Conservation (phyloP, 306 rosid species). For the Abrus pulchellus region DNA sequence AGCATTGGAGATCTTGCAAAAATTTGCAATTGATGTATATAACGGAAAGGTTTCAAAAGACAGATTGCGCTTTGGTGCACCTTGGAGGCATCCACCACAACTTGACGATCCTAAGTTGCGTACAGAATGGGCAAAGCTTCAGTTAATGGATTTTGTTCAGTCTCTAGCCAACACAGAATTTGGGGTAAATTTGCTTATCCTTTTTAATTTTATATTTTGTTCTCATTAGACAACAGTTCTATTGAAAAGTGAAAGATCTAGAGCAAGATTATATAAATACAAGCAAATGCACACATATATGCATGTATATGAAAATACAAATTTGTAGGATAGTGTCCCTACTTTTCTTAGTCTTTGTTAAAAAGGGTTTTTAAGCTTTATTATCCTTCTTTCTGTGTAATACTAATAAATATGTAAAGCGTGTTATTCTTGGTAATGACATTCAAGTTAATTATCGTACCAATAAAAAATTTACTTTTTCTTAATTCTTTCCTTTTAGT, state of each 20-base stretch:
- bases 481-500: too few species aligned
- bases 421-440: too few species aligned
- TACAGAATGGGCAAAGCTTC: conserved; percentile 88
- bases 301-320: conserved; percentile 8
- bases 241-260: conserved; percentile 12
- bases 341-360: neutral
- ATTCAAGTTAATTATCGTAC: too few species aligned
- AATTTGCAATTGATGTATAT: conserved; percentile 72
- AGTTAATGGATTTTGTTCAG: conserved; percentile 89
- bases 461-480: too few species aligned
- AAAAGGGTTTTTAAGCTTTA: conserved; percentile 6
- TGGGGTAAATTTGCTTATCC: conserved; percentile 69
- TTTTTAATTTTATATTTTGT: conserved; percentile 26
- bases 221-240: conserved; percentile 22
- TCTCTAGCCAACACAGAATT: conserved; percentile 78
- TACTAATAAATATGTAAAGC: neutral
- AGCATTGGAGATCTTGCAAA: conserved; percentile 80
- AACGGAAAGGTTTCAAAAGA: conserved; percentile 76
- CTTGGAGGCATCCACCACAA: conserved; percentile 97
- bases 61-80: conserved; percentile 88
- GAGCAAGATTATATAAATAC: neutral
- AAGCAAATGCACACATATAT: neutral
- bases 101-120: conserved; percentile 63
- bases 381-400: neutral
- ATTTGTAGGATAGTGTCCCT: conserved; percentile 18